Evolutionary conservation across 495 filamentous ascomycete species (phyloP), one percentile per base, ranked within the genome.

Genomic region (Aspergillus cavernicola): DNA sequence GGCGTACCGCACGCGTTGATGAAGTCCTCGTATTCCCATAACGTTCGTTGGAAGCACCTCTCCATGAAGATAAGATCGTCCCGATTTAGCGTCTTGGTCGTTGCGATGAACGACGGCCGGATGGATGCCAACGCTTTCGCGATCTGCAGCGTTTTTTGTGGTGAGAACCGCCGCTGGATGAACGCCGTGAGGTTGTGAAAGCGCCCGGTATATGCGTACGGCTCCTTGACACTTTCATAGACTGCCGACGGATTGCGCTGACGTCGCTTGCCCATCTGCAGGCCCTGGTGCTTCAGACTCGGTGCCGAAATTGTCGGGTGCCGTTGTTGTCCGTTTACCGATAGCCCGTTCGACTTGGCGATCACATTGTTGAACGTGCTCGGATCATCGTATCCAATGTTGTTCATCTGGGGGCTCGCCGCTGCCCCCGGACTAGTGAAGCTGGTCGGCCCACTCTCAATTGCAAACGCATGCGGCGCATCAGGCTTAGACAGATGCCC

Each of bases 1-100:
- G 93, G 93, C 19, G 91, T 95, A 31, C 89, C 89, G 53, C 83
- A 88, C 41, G 86, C 83, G 51, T 88, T 85, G 77, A 95, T 88
- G 60, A 91, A 92, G 51, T 93, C 89, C 56, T 97, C 89, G 59
- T 95, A 93, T 62, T 95, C 90, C 65, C 85, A 89, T 11, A 98
- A 77, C 1, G 88, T 91, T 33, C 93, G 87, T 65, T 98, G 93
- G 63, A 97, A 89, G 64, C 88, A 92, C 66, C 95, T 92, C 68
- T 98, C 93, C 89, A 93, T 95, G 71, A 97, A 96, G 19, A 98
- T 84, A 16, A 97, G 79, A 65, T 98, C 93, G 61, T 92, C 83
- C 23, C 82, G 76, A 50, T 89, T 90, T 31, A 97, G 73, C 3
- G 85, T 89, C 55, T 85, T 86, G 19, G 87, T 92, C 50, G 86